Conservation (phyloP, 2,329 filamentous ascomycete species). For the Trichoderma sp. region DNA sequence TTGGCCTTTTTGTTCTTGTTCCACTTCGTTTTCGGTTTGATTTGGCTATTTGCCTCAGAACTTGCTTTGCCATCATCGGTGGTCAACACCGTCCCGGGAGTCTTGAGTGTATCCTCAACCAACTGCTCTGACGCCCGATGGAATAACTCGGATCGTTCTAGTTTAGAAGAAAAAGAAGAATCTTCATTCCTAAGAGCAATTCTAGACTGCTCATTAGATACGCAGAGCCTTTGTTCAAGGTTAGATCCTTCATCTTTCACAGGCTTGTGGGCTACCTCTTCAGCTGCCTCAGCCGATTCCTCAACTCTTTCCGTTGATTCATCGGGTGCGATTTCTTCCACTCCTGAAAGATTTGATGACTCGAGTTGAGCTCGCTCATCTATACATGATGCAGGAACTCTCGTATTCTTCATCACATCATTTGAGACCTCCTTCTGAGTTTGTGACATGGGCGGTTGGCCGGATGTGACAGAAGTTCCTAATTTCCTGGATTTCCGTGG, state of each 20-base stretch:
- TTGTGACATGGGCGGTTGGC: background rate
- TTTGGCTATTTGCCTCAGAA: background rate
- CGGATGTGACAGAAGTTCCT: background rate
- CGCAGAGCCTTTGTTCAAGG: background rate
- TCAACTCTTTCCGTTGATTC: background rate
- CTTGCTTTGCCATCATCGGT: background rate
- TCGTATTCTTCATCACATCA: background rate
- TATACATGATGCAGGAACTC: background rate
- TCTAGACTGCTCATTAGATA: background rate
- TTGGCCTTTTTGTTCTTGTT: conserved; percentile 28
- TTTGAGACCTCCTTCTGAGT: background rate
- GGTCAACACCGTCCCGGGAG: background rate
- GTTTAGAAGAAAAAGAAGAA: background rate
- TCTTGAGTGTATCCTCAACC: background rate
- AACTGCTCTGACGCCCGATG: background rate
- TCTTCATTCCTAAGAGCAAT: background rate
- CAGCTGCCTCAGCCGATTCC: background rate
- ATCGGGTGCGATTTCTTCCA: background rate
- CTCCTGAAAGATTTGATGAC: background rate
- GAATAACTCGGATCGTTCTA: background rate
- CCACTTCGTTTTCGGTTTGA: conserved; percentile 16
- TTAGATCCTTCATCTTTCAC: background rate
- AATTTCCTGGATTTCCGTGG: conserved; percentile 24
- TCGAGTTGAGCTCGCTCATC: background rate
- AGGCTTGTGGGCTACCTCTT: background rate